phyloP scores from a whole-genome alignment of 306 rosid genomes.

The Vigna angularis region DNA sequence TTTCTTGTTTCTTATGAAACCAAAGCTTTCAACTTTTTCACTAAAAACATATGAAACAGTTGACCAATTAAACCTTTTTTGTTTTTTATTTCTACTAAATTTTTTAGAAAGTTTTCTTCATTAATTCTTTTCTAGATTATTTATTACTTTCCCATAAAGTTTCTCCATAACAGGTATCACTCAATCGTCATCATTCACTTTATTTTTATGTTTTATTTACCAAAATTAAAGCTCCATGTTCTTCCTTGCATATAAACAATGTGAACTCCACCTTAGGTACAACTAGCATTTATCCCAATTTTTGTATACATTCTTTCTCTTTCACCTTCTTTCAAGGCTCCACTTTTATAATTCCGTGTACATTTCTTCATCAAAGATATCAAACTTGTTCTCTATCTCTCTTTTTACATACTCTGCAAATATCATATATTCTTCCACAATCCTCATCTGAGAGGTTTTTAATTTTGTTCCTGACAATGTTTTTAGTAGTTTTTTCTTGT shows the following conservation, averaged over 20 bases:
- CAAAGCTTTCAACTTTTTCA: conserved; percentile 29
- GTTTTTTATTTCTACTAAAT: neutral
- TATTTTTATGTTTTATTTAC: neutral
- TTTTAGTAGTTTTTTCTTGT: neutral
- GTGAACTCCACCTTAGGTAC: conserved; percentile 20
- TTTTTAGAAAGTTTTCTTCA: neutral
- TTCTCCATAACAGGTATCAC: neutral
- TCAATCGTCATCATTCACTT: neutral
- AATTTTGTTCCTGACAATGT: neutral
- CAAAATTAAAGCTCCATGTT: neutral
- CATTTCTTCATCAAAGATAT: conserved; percentile 24
- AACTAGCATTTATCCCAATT: conserved; percentile 12
- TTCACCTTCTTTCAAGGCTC: conserved; percentile 34
- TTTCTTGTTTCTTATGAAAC: conserved; percentile 5
- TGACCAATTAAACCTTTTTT: conserved; percentile 44
- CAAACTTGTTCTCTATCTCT: conserved; percentile 42
- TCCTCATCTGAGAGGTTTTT: conserved; percentile 35
- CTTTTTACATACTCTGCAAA: conserved; percentile 32
- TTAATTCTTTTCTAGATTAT: neutral
- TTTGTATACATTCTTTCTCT: conserved; percentile 18
- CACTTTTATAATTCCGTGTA: conserved; percentile 30
- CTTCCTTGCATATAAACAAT: neutral
- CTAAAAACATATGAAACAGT: conserved; percentile 16
- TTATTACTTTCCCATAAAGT: neutral
- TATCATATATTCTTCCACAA: conserved; percentile 24